These are phyloP conservation scores for Lignosus rhinocerotis DNA, from an alignment of 1,284 basidiomycete genomes.

Conservation along the genomic window DNA sequence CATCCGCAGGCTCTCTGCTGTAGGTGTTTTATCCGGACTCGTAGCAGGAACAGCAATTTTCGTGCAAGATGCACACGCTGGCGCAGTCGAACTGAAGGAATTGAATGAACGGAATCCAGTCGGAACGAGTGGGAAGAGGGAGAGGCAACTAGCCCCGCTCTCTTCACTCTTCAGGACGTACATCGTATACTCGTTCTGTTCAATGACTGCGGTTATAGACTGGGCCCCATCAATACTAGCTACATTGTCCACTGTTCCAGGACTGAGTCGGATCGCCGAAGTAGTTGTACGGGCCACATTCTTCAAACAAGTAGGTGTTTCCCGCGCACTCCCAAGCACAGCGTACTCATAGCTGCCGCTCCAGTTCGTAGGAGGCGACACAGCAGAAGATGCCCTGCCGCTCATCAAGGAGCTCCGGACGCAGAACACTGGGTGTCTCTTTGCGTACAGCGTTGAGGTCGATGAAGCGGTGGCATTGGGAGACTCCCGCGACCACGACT, in stretches of 20 bases:
- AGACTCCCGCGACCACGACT: constrained; percentile 18
- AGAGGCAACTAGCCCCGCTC: constrained; percentile 31
- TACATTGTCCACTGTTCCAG: constrained; percentile 63
- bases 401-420: constrained; percentile 62
- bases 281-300: constrained; percentile 80
- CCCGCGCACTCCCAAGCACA: constrained; percentile 15
- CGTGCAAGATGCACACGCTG: constrained; percentile 14
- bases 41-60: constrained; percentile 9
- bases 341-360: constrained; percentile 28
- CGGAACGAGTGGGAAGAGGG: constrained; percentile 1
- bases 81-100: constrained; percentile 4
- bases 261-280: constrained; percentile 67
- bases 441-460: constrained; percentile 87
- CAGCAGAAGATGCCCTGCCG: constrained; percentile 67
- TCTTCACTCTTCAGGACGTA: constrained; percentile 67
- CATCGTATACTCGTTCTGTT: constrained; percentile 80
- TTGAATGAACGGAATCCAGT: constrained; percentile 8
- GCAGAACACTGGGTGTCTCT: constrained; percentile 75
- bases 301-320: constrained; percentile 66
- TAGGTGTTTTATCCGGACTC: constrained; percentile 2
- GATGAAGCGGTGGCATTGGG: constrained; percentile 56
- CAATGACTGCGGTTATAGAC: constrained; percentile 78
- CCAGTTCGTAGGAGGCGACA: constrained; percentile 89
- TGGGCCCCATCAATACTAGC: constrained; percentile 73
- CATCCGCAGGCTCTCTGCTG: constrained; percentile 6